Conservation (phyloP, 2,329 filamentous ascomycete genomes). For the Colletotrichum tabaci region DNA sequence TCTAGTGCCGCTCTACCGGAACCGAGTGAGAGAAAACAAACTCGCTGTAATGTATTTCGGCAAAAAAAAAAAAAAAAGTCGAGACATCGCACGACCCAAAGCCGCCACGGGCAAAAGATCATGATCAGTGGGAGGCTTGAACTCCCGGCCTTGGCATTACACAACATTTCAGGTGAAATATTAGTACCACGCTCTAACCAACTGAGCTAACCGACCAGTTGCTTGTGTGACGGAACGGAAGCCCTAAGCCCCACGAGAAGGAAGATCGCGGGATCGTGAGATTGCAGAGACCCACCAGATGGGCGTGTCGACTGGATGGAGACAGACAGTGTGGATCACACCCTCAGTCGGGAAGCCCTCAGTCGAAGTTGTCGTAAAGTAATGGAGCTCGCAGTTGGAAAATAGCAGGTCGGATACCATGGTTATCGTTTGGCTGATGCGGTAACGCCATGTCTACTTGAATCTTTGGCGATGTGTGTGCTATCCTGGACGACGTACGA, state of each 20-base stretch:
- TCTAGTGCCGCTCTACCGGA: too few relatives aligned
- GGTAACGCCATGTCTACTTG: too few relatives aligned
- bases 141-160: not conserved
- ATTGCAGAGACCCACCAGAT: not conserved
- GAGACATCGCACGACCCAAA: not conserved
- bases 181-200: constrained; percentile 1
- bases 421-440: too few relatives aligned
- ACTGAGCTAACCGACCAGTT: not conserved
- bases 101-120: not conserved
- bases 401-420: too few relatives aligned
- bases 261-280: not conserved
- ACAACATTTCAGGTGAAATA: not conserved
- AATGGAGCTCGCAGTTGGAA: too few relatives aligned
- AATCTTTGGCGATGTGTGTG: too few relatives aligned
- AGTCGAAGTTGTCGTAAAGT: too few relatives aligned
- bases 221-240: rapidly evolving
- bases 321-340: not conserved
- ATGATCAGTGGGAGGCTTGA: not conserved
- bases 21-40: too few relatives aligned
- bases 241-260: not conserved
- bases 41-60: not conserved
- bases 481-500: too few relatives aligned
- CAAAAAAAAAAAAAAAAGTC: not conserved
- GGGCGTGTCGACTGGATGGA: not conserved
- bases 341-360: not conserved